These are phyloP conservation scores for Sphagnum tenellum DNA, from an alignment of 225 moss, liverwort and hornwort species.

Conservation along the genomic window DNA sequence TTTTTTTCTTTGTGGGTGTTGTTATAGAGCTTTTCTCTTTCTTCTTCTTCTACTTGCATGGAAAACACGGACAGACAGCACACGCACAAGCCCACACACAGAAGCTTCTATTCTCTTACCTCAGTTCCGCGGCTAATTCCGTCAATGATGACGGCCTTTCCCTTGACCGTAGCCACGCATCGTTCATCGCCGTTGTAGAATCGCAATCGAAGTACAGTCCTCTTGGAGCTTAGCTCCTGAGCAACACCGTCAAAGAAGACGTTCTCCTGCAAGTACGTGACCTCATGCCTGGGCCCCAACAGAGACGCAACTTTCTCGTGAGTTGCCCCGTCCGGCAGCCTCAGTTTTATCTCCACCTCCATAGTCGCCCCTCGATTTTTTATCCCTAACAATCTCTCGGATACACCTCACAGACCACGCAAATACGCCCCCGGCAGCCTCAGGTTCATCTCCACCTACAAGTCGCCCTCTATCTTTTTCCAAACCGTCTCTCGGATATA, in stretches of 20 bases:
- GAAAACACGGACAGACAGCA: no score
- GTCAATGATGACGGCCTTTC: conserved; percentile 71
- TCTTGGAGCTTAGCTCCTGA: conserved; percentile 68
- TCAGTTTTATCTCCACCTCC: conserved; percentile 96
- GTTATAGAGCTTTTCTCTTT: no score
- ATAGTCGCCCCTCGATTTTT: conserved; percentile 8
- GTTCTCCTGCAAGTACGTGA: conserved; percentile 84
- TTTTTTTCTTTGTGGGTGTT: no score
- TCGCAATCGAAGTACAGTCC: conserved; percentile 69
- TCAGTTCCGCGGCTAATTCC: conserved; percentile 91
- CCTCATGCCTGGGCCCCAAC: conserved; percentile 51
- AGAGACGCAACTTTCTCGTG: conserved; percentile 69
- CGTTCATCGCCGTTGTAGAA: conserved; percentile 73
- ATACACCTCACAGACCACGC: no score
- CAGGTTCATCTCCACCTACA: no score
- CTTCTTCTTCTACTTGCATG: no score
- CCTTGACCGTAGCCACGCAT: conserved; percentile 75
- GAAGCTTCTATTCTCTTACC: conserved; percentile 1
- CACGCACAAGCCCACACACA: not conserved
- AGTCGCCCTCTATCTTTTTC: no score
- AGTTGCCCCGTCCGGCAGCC: conserved; percentile 51
- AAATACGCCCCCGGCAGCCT: no score
- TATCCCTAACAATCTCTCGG: no score
- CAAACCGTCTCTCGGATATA: no score
- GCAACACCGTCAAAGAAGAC: conserved; percentile 79